Evolutionary conservation across 1,139 yeast species (phyloP), one percentile per base, ranked within the genome.

Genomic region (Sugiyamaella castrensis): DNA sequence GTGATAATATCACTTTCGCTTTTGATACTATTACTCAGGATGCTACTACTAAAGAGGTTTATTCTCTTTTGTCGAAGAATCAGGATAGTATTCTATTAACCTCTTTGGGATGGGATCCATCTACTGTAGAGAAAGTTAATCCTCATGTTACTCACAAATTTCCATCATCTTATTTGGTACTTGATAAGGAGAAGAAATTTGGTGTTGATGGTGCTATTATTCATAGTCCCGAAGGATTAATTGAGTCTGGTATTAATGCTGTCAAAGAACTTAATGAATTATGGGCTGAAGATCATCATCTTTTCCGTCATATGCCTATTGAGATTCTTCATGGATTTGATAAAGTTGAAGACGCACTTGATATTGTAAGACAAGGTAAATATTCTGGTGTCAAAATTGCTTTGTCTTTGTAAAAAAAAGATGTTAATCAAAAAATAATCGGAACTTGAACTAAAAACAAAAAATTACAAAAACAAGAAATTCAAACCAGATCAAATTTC

Each of bases 1-100:
- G 68, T 2, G 76, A 73, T 28, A 63, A 66, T 8, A 68, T 82
- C 41, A 68, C 65, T 27, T 81, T 77, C 56, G 87, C 74, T 5
- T 71, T 75, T n/a, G 92, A 84, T 63, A 73, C 84, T 32, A 75
- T 83, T 42, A 69, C 85, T 8, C 11, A 2, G 8, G 40, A 33
- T 9, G 45, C 48, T 11, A 48, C 54, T 24, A 44, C 48, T 15
- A 11, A 28, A 27, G 38, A 26, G 28, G 41, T 38, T 10, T 42
- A 48, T 40, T 34, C 37, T 13, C 37, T 46, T 11, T n/a, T 48
- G 36, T 46, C 48, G 9, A 44, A 28, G n/a, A 45, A 47, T n/a
- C 37, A 45, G 40, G 45, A 45, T 9, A 47, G 50, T 16, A 15
- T 15, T 24, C 28, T 51, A 24, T 27, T 48, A 29, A 39, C 46